Percentiles rank a stretch among this genome's conserved stretches.
phyloP scores from a whole-genome alignment of 2,329 filamentous ascomycete species.

The Kalmusia sp. region DNA sequence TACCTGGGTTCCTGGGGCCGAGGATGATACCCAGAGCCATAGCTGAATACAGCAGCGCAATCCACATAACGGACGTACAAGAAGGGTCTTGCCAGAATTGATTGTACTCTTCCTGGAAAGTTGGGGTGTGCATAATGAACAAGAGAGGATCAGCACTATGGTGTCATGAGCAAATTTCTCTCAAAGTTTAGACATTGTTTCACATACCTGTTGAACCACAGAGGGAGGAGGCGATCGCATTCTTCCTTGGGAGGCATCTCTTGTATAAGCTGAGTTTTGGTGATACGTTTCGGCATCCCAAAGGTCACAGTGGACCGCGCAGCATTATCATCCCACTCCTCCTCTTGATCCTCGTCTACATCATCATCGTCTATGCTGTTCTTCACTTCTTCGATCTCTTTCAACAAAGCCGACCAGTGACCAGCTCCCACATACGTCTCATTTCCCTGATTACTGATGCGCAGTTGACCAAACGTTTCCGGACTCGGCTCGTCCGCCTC shows the following conservation, averaged over 20 bases:
- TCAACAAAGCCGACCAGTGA: slow-evolving; percentile 33
- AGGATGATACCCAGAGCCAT: slow-evolving; percentile 31
- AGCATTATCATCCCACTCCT: slow-evolving; percentile 23
- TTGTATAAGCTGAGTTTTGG: slow-evolving; percentile 27
- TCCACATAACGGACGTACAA: slow-evolving; percentile 27
- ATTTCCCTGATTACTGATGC: slow-evolving; percentile 23
- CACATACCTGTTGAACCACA: slow-evolving; percentile 30
- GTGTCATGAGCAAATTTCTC: background rate
- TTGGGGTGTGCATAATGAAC: slow-evolving; percentile 30
- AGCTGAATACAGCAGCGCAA: slow-evolving; percentile 23
- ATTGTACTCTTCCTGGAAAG: slow-evolving; percentile 33
- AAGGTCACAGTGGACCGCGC: slow-evolving; percentile 29
- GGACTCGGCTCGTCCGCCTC: slow-evolving; percentile 13
- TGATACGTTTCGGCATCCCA: slow-evolving; percentile 25
- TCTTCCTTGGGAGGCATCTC: slow-evolving; percentile 34
- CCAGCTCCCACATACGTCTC: slow-evolving; percentile 32
- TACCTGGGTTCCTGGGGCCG: slow-evolving; percentile 28
- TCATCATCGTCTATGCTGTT: slow-evolving; percentile 29
- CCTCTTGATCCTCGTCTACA: slow-evolving; percentile 21
- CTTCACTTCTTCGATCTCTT: slow-evolving; percentile 39
- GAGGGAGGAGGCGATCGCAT: slow-evolving; percentile 29
- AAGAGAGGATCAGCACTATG: slow-evolving; percentile 27
- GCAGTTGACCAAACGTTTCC: slow-evolving; percentile 26
- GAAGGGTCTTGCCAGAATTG: slow-evolving; percentile 29
- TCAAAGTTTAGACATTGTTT: background rate